phyloP scores from a whole-genome alignment of 495 filamentous ascomycete species.

The Talaromyces adpressus region DNA sequence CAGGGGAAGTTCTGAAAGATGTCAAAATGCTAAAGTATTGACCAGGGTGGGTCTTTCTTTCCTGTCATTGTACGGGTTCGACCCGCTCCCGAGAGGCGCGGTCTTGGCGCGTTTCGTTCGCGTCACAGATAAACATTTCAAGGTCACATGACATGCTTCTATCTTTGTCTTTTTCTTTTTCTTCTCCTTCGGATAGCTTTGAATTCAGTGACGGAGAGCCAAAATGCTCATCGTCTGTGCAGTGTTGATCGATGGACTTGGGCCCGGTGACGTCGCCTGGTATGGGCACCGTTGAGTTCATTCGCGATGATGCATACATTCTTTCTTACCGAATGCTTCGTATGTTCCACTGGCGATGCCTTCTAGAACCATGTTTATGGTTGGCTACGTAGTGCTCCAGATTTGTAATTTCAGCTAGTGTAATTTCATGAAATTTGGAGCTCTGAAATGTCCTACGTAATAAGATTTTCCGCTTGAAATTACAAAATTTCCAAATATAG shows the following conservation, averaged over 20 bases:
- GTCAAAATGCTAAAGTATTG: neutral
- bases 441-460: too few relatives aligned
- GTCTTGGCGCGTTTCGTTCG: neutral
- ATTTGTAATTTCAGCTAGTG: too few relatives aligned
- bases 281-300: neutral
- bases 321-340: neutral
- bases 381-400: too few relatives aligned
- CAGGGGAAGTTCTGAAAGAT: conserved; percentile 14
- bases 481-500: too few relatives aligned
- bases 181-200: too few relatives aligned
- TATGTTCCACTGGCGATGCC: neutral
- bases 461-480: too few relatives aligned
- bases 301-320: neutral
- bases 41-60: neutral
- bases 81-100: neutral
- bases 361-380: neutral
- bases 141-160: neutral
- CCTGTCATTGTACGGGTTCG: neutral
- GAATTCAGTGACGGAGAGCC: too few relatives aligned
- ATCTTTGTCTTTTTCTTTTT: too few relatives aligned
- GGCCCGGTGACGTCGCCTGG: neutral
- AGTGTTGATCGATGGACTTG: neutral
- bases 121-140: neutral
- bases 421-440: too few relatives aligned
- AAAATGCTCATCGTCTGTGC: neutral